These are phyloP conservation scores for Leccinum aurantiacum DNA, from an alignment of 768 basidiomycete genomes.

Conservation along the genomic window DNA sequence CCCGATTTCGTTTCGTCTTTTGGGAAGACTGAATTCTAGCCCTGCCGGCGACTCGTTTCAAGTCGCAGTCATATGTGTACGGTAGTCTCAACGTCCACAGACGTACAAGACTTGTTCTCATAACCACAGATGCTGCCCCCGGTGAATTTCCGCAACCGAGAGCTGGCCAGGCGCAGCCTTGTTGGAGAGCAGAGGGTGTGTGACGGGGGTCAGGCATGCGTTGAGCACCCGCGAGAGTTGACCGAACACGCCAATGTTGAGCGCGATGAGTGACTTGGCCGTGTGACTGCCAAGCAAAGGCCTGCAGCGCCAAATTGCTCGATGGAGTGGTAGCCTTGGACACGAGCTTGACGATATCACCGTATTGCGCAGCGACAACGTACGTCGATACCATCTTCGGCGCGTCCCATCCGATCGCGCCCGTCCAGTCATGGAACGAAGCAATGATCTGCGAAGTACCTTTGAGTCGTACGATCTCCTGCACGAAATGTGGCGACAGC, in stretches of 20 bases:
- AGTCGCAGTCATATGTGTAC: too few species aligned
- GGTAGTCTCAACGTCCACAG: too few species aligned
- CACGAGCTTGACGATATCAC: slow-evolving; percentile 92
- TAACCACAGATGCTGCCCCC: slow-evolving; percentile 53
- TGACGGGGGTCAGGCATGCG: slow-evolving; percentile 82
- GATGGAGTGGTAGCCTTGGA: slow-evolving; percentile 73
- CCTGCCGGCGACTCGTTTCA: too few species aligned
- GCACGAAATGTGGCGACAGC: slow-evolving; percentile 62
- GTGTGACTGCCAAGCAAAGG: slow-evolving; percentile 60
- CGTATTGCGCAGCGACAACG: slow-evolving; percentile 58
- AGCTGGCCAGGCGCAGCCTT: slow-evolving; percentile 94
- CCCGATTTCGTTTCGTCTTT: not conserved
- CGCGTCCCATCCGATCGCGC: slow-evolving; percentile 81
- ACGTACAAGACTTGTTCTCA: too few species aligned
- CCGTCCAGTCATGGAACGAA: slow-evolving; percentile 95
- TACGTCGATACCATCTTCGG: slow-evolving; percentile 67
- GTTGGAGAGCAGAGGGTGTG: slow-evolving; percentile 82
- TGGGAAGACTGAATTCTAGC: not conserved
- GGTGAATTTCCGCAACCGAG: slow-evolving; percentile 83
- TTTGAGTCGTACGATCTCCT: slow-evolving; percentile 58
- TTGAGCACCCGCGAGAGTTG: slow-evolving; percentile 92
- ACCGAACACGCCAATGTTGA: slow-evolving; percentile 90
- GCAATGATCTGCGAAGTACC: slow-evolving; percentile 80
- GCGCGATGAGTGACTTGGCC: slow-evolving; percentile 84
- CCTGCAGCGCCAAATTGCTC: slow-evolving; percentile 78